phyloP scores from a whole-genome alignment of 108 stramenopile species.

The Skeletonema grethae region DNA sequence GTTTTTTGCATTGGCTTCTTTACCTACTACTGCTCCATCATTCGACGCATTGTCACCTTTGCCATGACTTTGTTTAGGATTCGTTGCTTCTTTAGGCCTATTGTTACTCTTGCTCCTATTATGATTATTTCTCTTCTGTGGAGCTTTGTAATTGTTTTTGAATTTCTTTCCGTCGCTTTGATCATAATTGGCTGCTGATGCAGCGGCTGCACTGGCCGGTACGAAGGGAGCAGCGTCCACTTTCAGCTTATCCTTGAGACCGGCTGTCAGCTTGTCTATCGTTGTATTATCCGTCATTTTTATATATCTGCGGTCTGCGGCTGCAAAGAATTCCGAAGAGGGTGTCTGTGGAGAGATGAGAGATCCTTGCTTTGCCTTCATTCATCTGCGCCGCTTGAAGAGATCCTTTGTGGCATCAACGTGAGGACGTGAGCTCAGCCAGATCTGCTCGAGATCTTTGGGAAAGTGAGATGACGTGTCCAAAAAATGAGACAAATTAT shows the following conservation, averaged over 20 bases:
- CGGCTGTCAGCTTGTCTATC: not conserved
- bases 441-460: too few species aligned
- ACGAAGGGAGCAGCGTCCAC: slow-evolving; percentile 5
- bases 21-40: not conserved
- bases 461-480: not conserved
- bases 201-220: not conserved
- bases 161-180: not conserved
- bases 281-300: not conserved
- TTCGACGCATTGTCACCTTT: not conserved
- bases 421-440: too few species aligned
- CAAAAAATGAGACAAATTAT: not conserved
- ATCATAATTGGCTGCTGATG: not conserved
- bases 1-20: not conserved
- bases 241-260: not conserved
- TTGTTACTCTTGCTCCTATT: not conserved
- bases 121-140: not conserved
- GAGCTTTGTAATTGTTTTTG: not conserved
- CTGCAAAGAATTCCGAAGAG: too few species aligned
- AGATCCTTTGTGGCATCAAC: too few species aligned
- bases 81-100: not conserved
- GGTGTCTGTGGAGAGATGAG: too few species aligned
- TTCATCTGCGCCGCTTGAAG: too few species aligned
- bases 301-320: not conserved
- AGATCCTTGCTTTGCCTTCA: too few species aligned
- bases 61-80: not conserved